Evolutionary conservation across 768 basidiomycete species (phyloP).

Genomic region (Pleurotus platypus): DNA sequence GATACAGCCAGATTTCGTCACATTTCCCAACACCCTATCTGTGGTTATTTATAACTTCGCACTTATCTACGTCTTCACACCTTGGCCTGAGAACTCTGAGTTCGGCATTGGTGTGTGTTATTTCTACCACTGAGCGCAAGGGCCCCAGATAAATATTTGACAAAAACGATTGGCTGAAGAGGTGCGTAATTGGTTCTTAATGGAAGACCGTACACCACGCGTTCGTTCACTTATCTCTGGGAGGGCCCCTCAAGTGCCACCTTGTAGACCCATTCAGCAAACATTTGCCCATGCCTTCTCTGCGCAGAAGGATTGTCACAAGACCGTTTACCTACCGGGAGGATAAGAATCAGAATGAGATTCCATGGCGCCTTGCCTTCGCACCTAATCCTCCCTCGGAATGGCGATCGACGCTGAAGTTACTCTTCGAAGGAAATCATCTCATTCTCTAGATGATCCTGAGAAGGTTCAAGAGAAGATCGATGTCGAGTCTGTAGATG

Average conservation of each 20-base stretch:
- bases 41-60: too few species aligned
- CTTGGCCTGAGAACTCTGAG: too few species aligned
- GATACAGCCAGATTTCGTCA: too few species aligned
- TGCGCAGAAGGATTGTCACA: neutral
- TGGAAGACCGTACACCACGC: neutral
- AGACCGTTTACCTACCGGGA: neutral
- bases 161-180: neutral
- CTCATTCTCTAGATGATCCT: slow-evolving; percentile 5
- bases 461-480: slow-evolving; percentile 28
- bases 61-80: too few species aligned
- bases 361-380: neutral
- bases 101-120: too few species aligned
- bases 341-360: neutral
- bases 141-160: too few species aligned
- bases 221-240: slow-evolving; percentile 1
- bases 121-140: too few species aligned
- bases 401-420: slow-evolving; percentile 4
- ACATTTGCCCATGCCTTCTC: neutral
- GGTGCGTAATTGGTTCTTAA: neutral
- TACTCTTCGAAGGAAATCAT: slow-evolving; percentile 4
- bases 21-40: too few species aligned
- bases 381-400: neutral
- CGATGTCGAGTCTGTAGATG: slow-evolving; percentile 23
- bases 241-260: slow-evolving; percentile 4
- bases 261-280: slow-evolving; percentile 5